Conservation (phyloP, 2,329 filamentous ascomycete genomes). For the Arachnopeziza araneosa region DNA sequence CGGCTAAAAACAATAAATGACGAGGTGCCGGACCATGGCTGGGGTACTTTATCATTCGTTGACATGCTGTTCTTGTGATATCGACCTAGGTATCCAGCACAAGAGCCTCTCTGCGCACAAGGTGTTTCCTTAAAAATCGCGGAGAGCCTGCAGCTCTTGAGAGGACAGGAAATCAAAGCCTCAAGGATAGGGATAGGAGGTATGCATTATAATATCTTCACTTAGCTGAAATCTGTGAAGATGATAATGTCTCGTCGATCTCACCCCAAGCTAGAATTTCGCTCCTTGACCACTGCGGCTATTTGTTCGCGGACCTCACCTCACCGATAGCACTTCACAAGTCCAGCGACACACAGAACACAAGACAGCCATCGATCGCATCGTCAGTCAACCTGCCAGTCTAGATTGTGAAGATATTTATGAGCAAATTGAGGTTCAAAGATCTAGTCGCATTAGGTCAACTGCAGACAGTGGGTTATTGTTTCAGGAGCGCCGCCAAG, state of each 20-base stretch:
- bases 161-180: too few species aligned
- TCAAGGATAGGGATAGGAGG: too few species aligned
- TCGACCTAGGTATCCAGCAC: too few species aligned
- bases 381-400: background rate
- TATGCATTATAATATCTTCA: too few species aligned
- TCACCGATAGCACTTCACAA: background rate
- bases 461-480: conserved; percentile 14
- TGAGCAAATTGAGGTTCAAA: background rate
- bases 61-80: too few species aligned
- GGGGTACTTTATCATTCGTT: too few species aligned
- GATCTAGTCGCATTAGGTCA: background rate
- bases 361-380: background rate
- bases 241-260: background rate
- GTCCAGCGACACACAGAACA: background rate
- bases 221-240: too few species aligned
- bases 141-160: too few species aligned
- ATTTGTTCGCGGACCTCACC: background rate
- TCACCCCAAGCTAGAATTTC: background rate
- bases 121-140: too few species aligned
- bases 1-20: too few species aligned
- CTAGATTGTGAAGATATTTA: background rate
- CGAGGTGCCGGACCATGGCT: too few species aligned
- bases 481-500: conserved; percentile 30
- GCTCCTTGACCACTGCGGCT: background rate
- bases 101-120: too few species aligned